Conservation (phyloP, 805 yeast species). For the Suhomyces pyralidae region DNA sequence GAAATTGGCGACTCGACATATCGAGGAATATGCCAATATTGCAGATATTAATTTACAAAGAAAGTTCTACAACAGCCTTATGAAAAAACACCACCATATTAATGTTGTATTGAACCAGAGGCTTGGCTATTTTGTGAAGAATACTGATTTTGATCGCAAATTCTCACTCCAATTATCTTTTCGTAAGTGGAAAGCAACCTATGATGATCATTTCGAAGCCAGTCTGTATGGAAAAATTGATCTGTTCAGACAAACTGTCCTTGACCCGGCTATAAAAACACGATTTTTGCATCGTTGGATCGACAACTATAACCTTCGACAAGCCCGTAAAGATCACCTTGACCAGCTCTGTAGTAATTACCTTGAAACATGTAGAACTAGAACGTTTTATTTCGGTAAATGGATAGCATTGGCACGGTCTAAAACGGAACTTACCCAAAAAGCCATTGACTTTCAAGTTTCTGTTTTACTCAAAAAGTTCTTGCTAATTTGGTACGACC, state of each 20-base stretch:
- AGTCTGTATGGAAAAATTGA: constrained; percentile 15
- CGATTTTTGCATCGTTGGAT: constrained; percentile 21
- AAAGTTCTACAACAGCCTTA: constrained; percentile 14
- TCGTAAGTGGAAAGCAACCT: constrained; percentile 22
- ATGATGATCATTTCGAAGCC: constrained; percentile 19
- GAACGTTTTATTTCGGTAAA: background rate
- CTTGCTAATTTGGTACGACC: constrained; percentile 34
- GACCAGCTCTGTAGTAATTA: background rate
- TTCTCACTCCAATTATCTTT: constrained; percentile 6
- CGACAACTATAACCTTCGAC: constrained; percentile 13
- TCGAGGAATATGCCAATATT: constrained; percentile 5
- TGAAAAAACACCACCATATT: background rate
- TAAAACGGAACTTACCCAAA: background rate
- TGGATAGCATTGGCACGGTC: background rate
- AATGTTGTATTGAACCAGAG: background rate
- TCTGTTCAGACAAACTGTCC: constrained; percentile 14
- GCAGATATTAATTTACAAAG: constrained; percentile 21
- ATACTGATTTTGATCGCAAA: constrained; percentile 1
- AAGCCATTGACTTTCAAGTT: constrained; percentile 18
- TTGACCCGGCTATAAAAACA: constrained; percentile 11
- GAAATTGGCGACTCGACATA: constrained; percentile 4
- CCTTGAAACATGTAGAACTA: background rate
- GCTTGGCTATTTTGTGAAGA: background rate
- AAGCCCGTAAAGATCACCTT: constrained; percentile 7
- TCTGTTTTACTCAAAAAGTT: constrained; percentile 23